Conservation (phyloP, 2,329 filamentous ascomycete genomes). For the Corynespora cassiicola region DNA sequence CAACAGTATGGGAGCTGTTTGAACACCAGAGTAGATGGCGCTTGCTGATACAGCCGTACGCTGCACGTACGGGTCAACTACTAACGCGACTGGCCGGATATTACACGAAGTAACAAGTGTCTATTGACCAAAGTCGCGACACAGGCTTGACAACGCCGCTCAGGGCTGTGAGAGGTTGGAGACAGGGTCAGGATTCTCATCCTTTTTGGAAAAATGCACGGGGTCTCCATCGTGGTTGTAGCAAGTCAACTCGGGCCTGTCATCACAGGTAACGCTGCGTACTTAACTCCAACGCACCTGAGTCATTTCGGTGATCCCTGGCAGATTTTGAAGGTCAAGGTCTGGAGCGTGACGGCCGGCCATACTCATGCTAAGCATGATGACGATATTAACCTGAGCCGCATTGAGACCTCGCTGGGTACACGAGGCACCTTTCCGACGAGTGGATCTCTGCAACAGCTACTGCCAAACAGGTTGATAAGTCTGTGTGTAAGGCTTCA, state of each 20-base stretch:
- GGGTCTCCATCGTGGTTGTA: slow-evolving; percentile 50
- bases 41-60: slow-evolving; percentile 62
- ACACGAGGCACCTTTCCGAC: slow-evolving; percentile 60
- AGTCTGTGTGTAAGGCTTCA: slow-evolving; percentile 55
- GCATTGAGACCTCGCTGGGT: slow-evolving; percentile 61
- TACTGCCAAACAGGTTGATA: slow-evolving; percentile 33
- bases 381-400: slow-evolving; percentile 38
- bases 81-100: slow-evolving; percentile 71
- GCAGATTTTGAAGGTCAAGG: slow-evolving; percentile 26
- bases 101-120: slow-evolving; percentile 54
- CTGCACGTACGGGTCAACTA: slow-evolving; percentile 64
- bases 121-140: slow-evolving; percentile 55
- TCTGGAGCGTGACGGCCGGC: slow-evolving; percentile 48
- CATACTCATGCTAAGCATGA: slow-evolving; percentile 28
- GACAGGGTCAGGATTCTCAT: slow-evolving; percentile 41
- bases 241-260: slow-evolving; percentile 12
- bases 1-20: slow-evolving; percentile 27
- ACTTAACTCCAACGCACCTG: slow-evolving; percentile 33
- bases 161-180: slow-evolving; percentile 51
- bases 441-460: slow-evolving; percentile 57
- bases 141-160: slow-evolving; percentile 53
- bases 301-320: slow-evolving; percentile 8
- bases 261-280: slow-evolving; percentile 26
- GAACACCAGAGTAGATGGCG: slow-evolving; percentile 54
- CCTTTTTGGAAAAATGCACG: slow-evolving; percentile 57